Percentiles rank a stretch among this genome's conserved stretches.
Evolutionary conservation across 108 stramenopile genomes (phyloP).

Genomic region (Discostella pseudostelligera): DNA sequence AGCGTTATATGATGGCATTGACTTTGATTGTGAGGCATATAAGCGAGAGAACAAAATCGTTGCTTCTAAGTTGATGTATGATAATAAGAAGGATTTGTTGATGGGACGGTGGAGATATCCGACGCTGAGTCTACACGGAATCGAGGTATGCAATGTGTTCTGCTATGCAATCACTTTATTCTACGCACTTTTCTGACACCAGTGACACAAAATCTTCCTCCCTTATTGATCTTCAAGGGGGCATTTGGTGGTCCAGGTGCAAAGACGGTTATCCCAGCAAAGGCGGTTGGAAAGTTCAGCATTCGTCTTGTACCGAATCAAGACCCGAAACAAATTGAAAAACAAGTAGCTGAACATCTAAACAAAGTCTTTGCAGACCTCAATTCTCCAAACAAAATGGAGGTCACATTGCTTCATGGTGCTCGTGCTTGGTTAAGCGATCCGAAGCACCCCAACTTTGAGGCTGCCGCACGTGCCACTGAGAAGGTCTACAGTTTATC

Average conservation of each 20-base stretch:
- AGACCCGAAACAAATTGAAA: slow-evolving; percentile 64
- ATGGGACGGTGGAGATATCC: slow-evolving; percentile 86
- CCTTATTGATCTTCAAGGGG: slow-evolving; percentile 35
- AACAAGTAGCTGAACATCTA: slow-evolving; percentile 55
- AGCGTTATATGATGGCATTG: slow-evolving; percentile 68
- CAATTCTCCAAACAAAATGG: slow-evolving; percentile 66
- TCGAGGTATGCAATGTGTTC: slow-evolving; percentile 32
- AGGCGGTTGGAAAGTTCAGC: slow-evolving; percentile 81
- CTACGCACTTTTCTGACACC: no score
- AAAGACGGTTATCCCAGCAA: slow-evolving; percentile 82
- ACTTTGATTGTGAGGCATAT: slow-evolving; percentile 67
- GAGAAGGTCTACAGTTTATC: slow-evolving; percentile 60
- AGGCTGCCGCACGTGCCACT: slow-evolving; percentile 71
- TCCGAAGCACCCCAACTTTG: slow-evolving; percentile 81
- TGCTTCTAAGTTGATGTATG: slow-evolving; percentile 57
- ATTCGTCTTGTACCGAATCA: slow-evolving; percentile 81
- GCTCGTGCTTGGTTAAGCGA: slow-evolving; percentile 74
- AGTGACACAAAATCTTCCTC: no score
- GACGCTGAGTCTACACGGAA: slow-evolving; percentile 81
- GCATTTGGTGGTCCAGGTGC: slow-evolving; percentile 78
- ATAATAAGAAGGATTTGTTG: slow-evolving; percentile 65
- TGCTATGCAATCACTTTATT: no score
- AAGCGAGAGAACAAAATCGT: slow-evolving; percentile 62
- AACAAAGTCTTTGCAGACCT: slow-evolving; percentile 57
- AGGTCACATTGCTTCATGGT: slow-evolving; percentile 61